Percentiles rank a stretch among this genome's conserved stretches.
These are phyloP conservation scores for Colletotrichum phormii DNA, from an alignment of 2,329 filamentous ascomycete species.

Conservation along the genomic window DNA sequence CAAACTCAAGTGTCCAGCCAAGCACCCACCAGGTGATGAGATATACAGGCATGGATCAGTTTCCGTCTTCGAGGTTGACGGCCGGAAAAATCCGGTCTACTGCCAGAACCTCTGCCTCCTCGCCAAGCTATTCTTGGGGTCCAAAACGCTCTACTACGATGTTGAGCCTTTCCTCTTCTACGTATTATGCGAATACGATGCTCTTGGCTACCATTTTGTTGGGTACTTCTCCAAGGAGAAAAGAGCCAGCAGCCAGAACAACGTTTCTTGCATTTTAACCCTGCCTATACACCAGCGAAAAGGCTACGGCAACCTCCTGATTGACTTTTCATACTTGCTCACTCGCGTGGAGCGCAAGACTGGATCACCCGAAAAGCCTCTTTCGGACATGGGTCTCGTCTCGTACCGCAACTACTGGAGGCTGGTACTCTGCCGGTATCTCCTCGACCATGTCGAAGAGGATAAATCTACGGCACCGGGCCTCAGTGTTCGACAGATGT, in stretches of 20 bases:
- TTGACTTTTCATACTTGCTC: conserved; percentile 97
- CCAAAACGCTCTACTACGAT: conserved; percentile 98
- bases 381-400: conserved; percentile 97
- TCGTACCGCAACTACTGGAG: conserved; percentile 99
- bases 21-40: conserved; percentile 96
- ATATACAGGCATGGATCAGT: conserved; percentile 93
- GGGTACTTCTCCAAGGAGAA: conserved; percentile 99
- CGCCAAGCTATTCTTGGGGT: conserved; percentile 97
- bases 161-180: conserved; percentile 98
- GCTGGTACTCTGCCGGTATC: conserved; percentile 85
- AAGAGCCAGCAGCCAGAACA: conserved; percentile 92
- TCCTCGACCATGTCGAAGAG: conserved; percentile 68
- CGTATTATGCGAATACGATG: conserved; percentile 93
- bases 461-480: conserved; percentile 51
- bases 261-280: conserved; percentile 96
- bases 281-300: conserved; percentile 97
- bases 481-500: conserved; percentile 76
- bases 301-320: conserved; percentile 95
- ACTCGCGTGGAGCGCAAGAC: conserved; percentile 94
- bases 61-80: conserved; percentile 97
- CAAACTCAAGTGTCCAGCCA: conserved; percentile 95
- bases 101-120: conserved; percentile 97
- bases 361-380: conserved; percentile 94
- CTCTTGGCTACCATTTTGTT: conserved; percentile 93
- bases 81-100: conserved; percentile 97